Percentiles rank a stretch among this genome's conserved stretches.
Conservation (phyloP, 768 basidiomycete genomes). For the Erythrobasidium yunnanense region DNA sequence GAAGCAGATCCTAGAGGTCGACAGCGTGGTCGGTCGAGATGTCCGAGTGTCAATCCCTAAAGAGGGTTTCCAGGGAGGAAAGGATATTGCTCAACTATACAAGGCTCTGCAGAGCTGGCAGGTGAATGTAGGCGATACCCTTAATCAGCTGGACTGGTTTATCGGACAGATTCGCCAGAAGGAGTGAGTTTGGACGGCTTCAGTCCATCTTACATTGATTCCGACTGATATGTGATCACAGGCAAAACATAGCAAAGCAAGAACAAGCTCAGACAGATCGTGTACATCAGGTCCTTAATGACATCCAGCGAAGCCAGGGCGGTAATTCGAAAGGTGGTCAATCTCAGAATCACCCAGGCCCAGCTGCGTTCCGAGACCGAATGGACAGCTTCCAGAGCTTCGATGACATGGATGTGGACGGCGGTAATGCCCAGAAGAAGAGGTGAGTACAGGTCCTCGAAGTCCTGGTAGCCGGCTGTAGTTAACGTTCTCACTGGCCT, state of each 20-base stretch:
- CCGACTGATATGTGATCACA: not conserved
- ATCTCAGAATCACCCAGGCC: too few species aligned
- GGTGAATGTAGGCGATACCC: not conserved
- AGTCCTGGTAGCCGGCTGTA: too few species aligned
- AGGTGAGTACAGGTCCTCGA: too few species aligned
- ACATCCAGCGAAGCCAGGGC: not conserved
- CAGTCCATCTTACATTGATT: not conserved
- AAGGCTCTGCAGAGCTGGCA: not conserved
- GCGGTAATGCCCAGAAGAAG: too few species aligned
- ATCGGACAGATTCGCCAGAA: not conserved
- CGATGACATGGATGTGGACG: too few species aligned
- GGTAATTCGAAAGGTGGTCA: too few species aligned
- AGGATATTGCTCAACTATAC: not conserved
- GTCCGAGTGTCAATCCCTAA: constrained; percentile 46
- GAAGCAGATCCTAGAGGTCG: constrained; percentile 74
- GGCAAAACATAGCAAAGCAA: not conserved
- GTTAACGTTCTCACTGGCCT: too few species aligned
- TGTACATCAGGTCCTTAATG: not conserved
- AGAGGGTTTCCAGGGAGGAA: not conserved
- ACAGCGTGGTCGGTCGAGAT: constrained; percentile 86
- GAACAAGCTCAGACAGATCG: not conserved
- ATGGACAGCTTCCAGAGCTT: too few species aligned
- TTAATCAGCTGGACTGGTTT: not conserved
- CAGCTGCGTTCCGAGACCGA: too few species aligned
- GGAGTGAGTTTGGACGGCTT: constrained; percentile 21